Evolutionary conservation across 2,329 filamentous ascomycete species (phyloP).

Genomic region (Lachnellula hyalina): DNA sequence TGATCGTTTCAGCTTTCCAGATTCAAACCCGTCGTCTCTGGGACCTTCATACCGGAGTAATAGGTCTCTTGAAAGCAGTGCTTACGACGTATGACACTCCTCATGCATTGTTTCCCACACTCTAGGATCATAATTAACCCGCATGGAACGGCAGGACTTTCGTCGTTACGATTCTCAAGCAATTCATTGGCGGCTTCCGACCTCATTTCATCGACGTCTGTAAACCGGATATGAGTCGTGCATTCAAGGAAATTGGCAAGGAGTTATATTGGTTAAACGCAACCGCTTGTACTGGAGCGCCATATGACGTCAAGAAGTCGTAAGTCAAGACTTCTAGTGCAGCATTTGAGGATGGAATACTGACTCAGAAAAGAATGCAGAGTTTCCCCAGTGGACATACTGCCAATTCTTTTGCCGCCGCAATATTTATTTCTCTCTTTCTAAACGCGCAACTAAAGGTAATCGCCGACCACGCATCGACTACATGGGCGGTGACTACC

Average conservation of each 20-base stretch:
- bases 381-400: constrained; percentile 69
- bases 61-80: constrained; percentile 17
- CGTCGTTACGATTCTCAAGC: constrained; percentile 70
- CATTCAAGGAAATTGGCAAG: constrained; percentile 53
- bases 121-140: constrained; percentile 39
- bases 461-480: constrained; percentile 63
- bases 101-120: background rate
- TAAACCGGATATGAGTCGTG: constrained; percentile 43
- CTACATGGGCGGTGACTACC: constrained; percentile 65
- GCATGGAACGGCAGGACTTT: constrained; percentile 57
- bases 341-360: background rate
- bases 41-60: constrained; percentile 40
- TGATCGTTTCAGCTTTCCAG: constrained; percentile 58
- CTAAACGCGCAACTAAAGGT: constrained; percentile 73
- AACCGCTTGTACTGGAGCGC: constrained; percentile 51
- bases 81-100: constrained; percentile 13
- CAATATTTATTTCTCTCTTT: constrained; percentile 65
- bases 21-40: constrained; percentile 59
- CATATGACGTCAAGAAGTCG: constrained; percentile 49
- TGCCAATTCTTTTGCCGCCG: constrained; percentile 65
- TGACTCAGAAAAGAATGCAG: constrained; percentile 40
- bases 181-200: constrained; percentile 64
- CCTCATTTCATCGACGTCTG: constrained; percentile 67
- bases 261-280: constrained; percentile 63
- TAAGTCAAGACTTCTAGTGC: constrained; percentile 2